Base-by-base conservation (phyloP, 2,329 filamentous ascomycete genomes). In the Didymella glomerata region DNA sequence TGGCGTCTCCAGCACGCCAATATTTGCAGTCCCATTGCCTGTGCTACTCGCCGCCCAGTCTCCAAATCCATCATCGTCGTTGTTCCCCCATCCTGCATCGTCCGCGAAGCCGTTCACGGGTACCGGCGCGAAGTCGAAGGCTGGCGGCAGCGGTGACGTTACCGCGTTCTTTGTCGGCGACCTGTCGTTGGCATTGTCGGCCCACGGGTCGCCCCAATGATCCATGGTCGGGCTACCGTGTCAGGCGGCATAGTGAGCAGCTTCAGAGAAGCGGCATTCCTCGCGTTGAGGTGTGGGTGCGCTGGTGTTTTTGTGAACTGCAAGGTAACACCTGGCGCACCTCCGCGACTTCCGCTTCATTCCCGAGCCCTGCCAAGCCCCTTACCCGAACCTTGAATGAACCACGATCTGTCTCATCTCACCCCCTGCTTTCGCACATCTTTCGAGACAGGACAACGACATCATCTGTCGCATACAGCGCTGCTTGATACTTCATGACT, bases 181-280 rank as follows among this genome's bases (percentile, higher is more conserved):
- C 48, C 62, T 62, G 57, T 58, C 57, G 56, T 65, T 62, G 66
- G 64, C 62, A 69, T 76, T 69, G 65, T 77, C 74, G 61, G 75
- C 75, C 76, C 76, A 78, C 67, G 76, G 76, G 74, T 78, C 76
- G 64, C 74, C 73, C 76, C 76, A 78, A 65, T 77, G 71, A 71
- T 78, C 76, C 76, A 78, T 78, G 56, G 61, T 77, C 66, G 67
- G 53, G 62, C 61, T 56, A 60, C 51, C 55, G 58, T 68, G 49
- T 63, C 60, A 69, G 63, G 68, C 74, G 68, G 75, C 75, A 77
- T 77, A 73, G 63, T 76, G 74, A 69, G 69, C 59, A 55, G 62
- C 63, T 61, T 65, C 63, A 71, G 51, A 62, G 61, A 68, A 70
- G 70, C 18, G 38, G 38, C 73, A 76, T 76, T 63, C 68, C 68